Conservation (phyloP, 495 filamentous ascomycete genomes). For the Xanthoparmelia taractica region DNA sequence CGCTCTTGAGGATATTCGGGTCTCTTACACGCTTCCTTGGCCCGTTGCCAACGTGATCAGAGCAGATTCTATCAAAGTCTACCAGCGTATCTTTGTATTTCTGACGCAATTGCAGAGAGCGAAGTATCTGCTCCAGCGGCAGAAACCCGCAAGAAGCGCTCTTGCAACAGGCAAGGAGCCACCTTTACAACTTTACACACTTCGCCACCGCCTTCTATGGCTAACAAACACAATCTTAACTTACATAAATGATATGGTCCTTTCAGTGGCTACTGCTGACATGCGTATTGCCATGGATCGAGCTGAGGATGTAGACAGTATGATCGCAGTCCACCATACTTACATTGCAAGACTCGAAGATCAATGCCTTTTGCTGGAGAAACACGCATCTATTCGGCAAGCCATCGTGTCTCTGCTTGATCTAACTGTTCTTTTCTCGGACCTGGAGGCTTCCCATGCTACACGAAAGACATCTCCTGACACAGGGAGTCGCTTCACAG, state of each 20-base stretch:
- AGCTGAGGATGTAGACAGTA: constrained; percentile 71
- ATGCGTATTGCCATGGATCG: constrained; percentile 47
- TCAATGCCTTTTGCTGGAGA: constrained; percentile 57
- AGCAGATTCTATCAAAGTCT: constrained; percentile 49
- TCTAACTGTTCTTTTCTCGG: constrained; percentile 45
- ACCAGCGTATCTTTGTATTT: constrained; percentile 65
- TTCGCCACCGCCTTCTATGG: constrained; percentile 72
- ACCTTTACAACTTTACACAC: constrained; percentile 44
- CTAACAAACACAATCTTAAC: constrained; percentile 65
- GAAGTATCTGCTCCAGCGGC: constrained; percentile 56
- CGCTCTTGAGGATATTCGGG: constrained; percentile 47
- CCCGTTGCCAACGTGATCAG: constrained; percentile 76
- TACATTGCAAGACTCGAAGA: constrained; percentile 56
- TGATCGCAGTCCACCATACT: constrained; percentile 60
- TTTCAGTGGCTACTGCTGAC: constrained; percentile 47
- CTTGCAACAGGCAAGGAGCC: background rate
- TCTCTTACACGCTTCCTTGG: constrained; percentile 68
- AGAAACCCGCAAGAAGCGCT: constrained; percentile 31
- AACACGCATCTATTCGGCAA: constrained; percentile 56
- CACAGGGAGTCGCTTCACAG: constrained; percentile 10
- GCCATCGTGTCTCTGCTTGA: constrained; percentile 59
- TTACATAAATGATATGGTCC: constrained; percentile 66
- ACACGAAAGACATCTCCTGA: constrained; percentile 17
- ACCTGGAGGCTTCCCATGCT: constrained; percentile 35
- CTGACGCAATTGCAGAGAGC: constrained; percentile 70